phyloP scores from a whole-genome alignment of 176 grass and related monocot species.

The Avena insularis region DNA sequence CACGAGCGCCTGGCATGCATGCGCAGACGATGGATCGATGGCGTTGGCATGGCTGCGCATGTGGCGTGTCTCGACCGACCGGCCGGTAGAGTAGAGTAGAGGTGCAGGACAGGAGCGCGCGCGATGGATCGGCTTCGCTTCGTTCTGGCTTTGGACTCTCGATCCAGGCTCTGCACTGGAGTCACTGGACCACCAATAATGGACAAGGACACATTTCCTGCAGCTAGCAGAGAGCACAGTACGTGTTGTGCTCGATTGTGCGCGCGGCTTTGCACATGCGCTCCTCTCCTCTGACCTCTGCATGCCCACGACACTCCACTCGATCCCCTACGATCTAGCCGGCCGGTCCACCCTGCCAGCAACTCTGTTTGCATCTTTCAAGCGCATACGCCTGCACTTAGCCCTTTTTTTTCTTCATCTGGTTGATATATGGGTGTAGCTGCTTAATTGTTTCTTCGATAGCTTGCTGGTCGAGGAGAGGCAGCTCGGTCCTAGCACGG shows the following conservation, averaged over 20 bases:
- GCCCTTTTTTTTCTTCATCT: too few relatives aligned
- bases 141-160: constrained; percentile 12
- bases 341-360: constrained; percentile 10
- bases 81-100: background rate
- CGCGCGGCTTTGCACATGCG: constrained; percentile 48
- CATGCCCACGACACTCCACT: background rate
- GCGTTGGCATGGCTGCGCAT: constrained; percentile 40
- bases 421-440: too few relatives aligned
- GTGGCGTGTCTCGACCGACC: constrained; percentile 37
- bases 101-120: background rate
- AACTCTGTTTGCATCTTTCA: constrained; percentile 18
- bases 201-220: background rate
- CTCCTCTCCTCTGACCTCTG: background rate
- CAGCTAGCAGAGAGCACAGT: background rate
- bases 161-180: background rate
- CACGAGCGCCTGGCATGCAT: background rate
- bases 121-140: constrained; percentile 5
- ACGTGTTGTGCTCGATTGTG: constrained; percentile 8
- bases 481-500: background rate
- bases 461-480: background rate
- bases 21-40: background rate
- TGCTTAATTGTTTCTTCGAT: background rate
- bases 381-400: too few relatives aligned
- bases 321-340: background rate
- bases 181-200: constrained; percentile 59